phyloP scores from a whole-genome alignment of 495 filamentous ascomycete genomes.

The Aspergillus cristatus region DNA sequence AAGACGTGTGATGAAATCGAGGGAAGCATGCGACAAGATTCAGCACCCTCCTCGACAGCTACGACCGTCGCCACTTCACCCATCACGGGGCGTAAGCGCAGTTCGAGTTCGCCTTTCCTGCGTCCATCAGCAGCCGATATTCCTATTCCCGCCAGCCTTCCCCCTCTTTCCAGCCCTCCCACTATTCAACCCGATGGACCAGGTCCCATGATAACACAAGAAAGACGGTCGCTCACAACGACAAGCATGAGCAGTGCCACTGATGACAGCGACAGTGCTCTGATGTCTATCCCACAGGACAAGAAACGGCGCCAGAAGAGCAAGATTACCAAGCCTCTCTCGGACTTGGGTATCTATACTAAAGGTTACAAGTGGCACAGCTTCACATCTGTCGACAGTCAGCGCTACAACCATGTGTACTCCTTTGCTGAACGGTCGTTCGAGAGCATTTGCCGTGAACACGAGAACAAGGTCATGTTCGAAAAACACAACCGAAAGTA shows the following conservation, averaged over 20 bases:
- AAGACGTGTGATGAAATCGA: conserved; percentile 52
- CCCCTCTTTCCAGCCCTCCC: conserved; percentile 50
- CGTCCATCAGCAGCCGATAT: conserved; percentile 50
- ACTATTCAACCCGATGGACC: conserved; percentile 37
- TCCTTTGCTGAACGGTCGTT: conserved; percentile 86
- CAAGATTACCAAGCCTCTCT: conserved; percentile 78
- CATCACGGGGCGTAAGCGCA: conserved; percentile 64
- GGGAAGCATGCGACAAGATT: conserved; percentile 31
- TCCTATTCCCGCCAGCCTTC: conserved; percentile 38
- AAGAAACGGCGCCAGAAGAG: conserved; percentile 57
- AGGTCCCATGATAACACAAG: conserved; percentile 36
- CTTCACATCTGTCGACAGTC: conserved; percentile 66
- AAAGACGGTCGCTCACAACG: conserved; percentile 43
- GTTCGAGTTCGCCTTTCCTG: conserved; percentile 66
- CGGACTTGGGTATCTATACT: conserved; percentile 81
- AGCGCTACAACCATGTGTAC: conserved; percentile 83
- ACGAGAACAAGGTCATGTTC: conserved; percentile 61
- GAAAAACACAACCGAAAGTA: conserved; percentile 84
- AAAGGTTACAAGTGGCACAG: conserved; percentile 75
- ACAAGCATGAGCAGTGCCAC: conserved; percentile 51
- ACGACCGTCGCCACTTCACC: no score
- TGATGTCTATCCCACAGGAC: conserved; percentile 33
- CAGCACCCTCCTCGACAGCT: conserved; percentile 26
- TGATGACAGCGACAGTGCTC: conserved; percentile 53
- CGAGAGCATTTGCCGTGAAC: conserved; percentile 60